Evolutionary conservation across 805 yeast species (phyloP), one percentile per base, ranked within the genome.

Genomic region (Clavispora vitiphila): DNA sequence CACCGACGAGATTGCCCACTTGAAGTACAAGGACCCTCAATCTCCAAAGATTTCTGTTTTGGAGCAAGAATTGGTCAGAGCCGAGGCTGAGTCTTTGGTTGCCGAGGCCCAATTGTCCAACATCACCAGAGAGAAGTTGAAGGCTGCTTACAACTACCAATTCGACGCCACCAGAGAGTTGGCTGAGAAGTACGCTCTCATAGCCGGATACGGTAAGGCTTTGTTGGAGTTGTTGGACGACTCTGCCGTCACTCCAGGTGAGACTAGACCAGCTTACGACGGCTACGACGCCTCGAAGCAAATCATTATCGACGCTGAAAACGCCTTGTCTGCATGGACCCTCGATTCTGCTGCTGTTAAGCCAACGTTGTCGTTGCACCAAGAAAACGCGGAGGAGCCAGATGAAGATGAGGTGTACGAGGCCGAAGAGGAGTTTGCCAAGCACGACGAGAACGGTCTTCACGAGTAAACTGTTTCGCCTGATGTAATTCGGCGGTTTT

Each of bases 201-300:
- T 91, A 72, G 97, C 98, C 57, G 97, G 97, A 62, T 93, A 93
- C 77, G 98, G 98, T 74, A 91, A 91, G 77, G 96, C 96, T 35
- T 74, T 91, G 54, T 78, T 93, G 62, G 98, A 93, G 77, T 81
- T 91, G 62, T 79, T 91, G 65, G 98, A 91, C 66, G 98, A 91
- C 70, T 72, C 93, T 53, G 96, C 98, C 50, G 96, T 93, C 52
- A 91, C 97, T 54, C 99, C 99, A 50, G 99, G 99, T 76, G 98
- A 91, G 77, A 83, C 96, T 53, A 88, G 98, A 77, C 91, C 96
- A 38, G 91, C 96, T 47, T 91, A 93, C 71, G 98, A 93, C 62
- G 98, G 98, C 54, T 91, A 89, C 68, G 97, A 91, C 67, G 96
- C 96, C 46, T 86, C 96, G 49, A 90, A 89, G 77, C 98, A 93